Conservation (phyloP, 2,329 filamentous ascomycete genomes). For the Curvularia hawaiiensis region DNA sequence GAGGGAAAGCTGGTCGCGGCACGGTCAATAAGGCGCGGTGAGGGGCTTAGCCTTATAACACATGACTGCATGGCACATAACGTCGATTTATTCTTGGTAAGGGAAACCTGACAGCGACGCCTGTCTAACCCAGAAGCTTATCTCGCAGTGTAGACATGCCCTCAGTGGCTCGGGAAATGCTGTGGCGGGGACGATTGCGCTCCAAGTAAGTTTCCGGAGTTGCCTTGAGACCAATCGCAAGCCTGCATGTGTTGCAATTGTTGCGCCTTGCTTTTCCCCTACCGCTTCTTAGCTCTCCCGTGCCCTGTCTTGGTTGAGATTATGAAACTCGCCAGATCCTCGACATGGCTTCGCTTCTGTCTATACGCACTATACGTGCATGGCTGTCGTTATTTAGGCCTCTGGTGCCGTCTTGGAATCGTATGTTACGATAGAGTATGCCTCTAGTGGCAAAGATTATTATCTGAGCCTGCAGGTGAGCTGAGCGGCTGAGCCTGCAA, state of each 20-base stretch:
- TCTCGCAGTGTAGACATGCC: conserved; percentile 1
- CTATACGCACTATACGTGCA: neutral
- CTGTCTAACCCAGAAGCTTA: conserved; percentile 3
- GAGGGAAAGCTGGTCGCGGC: conserved; percentile 5
- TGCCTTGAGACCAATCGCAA: neutral
- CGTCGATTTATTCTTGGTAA: neutral
- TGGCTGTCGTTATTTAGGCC: neutral
- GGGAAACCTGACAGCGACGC: conserved; percentile 4
- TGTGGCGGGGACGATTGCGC: neutral
- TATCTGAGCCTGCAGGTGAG: neutral
- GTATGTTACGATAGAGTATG: neutral
- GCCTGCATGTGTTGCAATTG: neutral
- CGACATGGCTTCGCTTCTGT: neutral
- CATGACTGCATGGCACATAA: conserved; percentile 11
- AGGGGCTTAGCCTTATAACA: conserved; percentile 12
- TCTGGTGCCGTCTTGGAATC: neutral
- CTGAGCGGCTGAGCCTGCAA: neutral
- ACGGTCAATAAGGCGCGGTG: neutral
- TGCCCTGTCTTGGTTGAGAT: neutral
- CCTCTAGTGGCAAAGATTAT: neutral
- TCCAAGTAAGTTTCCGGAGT: neutral
- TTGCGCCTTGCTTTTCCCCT: conserved; percentile 3
- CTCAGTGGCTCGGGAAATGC: neutral
- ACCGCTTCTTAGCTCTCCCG: neutral
- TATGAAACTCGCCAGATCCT: conserved; percentile 1